These are phyloP conservation scores for Phytophthora nicotianae DNA, from an alignment of 352 stramenopile species.

Conservation along the genomic window DNA sequence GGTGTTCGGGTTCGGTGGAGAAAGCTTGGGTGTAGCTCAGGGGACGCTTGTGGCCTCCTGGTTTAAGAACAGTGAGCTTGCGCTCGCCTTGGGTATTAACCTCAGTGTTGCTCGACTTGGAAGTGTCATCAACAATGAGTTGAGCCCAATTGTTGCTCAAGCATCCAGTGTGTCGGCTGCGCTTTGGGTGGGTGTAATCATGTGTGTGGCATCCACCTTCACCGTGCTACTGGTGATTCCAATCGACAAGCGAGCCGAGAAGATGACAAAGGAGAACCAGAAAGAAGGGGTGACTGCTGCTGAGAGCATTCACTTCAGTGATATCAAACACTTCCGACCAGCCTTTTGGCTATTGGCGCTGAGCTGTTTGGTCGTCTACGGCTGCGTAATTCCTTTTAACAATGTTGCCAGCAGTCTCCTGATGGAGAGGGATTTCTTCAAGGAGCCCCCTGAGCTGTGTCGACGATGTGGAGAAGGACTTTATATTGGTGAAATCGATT, in stretches of 20 bases:
- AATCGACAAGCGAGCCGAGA: conserved; percentile 77
- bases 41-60: conserved; percentile 91
- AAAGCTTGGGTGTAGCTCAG: conserved; percentile 91
- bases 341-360: conserved; percentile 91
- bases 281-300: conserved; percentile 28
- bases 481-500: conserved; percentile 60
- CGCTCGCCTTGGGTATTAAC: conserved; percentile 92
- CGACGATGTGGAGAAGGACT: conserved; percentile 59
- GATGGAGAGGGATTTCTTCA: conserved; percentile 92
- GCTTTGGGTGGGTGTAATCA: conserved; percentile 87
- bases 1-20: conserved; percentile 92
- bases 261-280: conserved; percentile 24
- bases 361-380: conserved; percentile 93
- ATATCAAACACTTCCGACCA: conserved; percentile 79
- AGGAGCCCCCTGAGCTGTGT: conserved; percentile 56
- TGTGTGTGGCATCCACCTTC: conserved; percentile 78
- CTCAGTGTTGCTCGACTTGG: conserved; percentile 91
- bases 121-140: conserved; percentile 93
- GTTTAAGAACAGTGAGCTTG: conserved; percentile 94
- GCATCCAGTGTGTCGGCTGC: conserved; percentile 65
- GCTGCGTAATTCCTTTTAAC: conserved; percentile 94
- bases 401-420: conserved; percentile 92
- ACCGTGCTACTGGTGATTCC: conserved; percentile 77
- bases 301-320: conserved; percentile 69
- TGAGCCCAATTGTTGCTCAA: conserved; percentile 83